phyloP scores from a whole-genome alignment of 78 protist species.

The Monosiga brevicollis region DNA sequence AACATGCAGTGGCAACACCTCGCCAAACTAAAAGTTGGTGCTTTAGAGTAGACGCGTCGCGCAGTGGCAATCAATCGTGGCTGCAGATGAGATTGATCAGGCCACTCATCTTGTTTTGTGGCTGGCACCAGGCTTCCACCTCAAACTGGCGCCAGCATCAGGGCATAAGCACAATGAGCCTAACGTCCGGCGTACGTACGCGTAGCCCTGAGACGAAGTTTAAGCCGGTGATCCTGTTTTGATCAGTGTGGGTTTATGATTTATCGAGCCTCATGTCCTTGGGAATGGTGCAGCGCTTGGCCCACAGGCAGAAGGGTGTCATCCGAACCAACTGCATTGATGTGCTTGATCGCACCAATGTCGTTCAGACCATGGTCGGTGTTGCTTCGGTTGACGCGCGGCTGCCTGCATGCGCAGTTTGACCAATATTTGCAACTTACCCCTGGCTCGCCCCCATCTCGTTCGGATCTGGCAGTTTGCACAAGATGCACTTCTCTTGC shows the following conservation, averaged over 20 bases:
- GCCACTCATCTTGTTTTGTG: neutral
- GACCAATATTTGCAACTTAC: too few species aligned
- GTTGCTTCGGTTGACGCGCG: constrained; percentile 26
- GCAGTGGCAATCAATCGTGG: neutral
- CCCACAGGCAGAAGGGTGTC: constrained; percentile 23
- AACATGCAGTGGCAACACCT: neutral
- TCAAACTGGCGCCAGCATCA: too few species aligned
- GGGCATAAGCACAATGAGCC: neutral
- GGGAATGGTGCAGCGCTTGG: neutral
- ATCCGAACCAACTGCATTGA: constrained; percentile 89
- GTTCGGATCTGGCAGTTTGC: neutral
- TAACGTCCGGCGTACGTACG: neutral
- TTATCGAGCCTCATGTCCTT: neutral
- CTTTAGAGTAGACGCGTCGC: neutral
- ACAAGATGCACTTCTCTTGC: neutral
- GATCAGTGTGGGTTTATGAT: neutral
- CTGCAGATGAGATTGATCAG: neutral
- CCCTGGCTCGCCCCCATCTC: too few species aligned
- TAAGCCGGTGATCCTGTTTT: too few species aligned
- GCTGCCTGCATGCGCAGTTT: constrained; percentile 46
- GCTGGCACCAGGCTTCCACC: neutral
- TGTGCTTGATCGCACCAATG: constrained; percentile 90
- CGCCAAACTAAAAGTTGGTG: neutral
- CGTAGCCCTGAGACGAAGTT: neutral
- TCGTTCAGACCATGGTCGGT: constrained; percentile 65